Percentiles rank a stretch among this genome's conserved stretches.
These are phyloP conservation scores for Fusarium pseudoanthophilum DNA, from an alignment of 2,329 filamentous ascomycete species.

Conservation along the genomic window DNA sequence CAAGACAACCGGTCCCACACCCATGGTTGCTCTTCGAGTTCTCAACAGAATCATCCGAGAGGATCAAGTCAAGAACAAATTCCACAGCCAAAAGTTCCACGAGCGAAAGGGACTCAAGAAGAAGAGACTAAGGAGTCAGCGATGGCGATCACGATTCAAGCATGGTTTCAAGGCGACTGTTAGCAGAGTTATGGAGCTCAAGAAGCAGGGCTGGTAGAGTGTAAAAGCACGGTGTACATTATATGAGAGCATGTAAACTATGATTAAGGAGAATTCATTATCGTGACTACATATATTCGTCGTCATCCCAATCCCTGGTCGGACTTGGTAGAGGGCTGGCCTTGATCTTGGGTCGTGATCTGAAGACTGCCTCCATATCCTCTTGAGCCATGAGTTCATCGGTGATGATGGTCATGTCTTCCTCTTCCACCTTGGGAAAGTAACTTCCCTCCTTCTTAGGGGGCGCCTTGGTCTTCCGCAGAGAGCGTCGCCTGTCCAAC, in stretches of 20 bases:
- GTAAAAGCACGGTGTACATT: slow-evolving; percentile 41
- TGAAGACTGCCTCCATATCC: slow-evolving; percentile 86
- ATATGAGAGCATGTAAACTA: slow-evolving; percentile 43
- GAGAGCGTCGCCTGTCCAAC: slow-evolving; percentile 64
- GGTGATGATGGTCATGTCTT: slow-evolving; percentile 60
- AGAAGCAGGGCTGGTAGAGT: slow-evolving; percentile 79
- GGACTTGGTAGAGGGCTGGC: slow-evolving; percentile 74
- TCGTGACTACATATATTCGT: slow-evolving; percentile 42
- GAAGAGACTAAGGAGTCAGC: slow-evolving; percentile 76
- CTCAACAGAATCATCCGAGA: slow-evolving; percentile 52
- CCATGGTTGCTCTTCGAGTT: slow-evolving; percentile 56
- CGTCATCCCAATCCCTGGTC: slow-evolving; percentile 49
- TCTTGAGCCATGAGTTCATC: slow-evolving; percentile 77
- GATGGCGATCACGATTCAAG: slow-evolving; percentile 77
- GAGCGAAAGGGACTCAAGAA: slow-evolving; percentile 80
- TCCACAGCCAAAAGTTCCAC: slow-evolving; percentile 72
- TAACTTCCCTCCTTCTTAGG: slow-evolving; percentile 56
- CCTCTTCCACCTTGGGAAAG: slow-evolving; percentile 61
- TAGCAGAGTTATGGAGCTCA: slow-evolving; percentile 73
- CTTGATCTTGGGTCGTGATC: slow-evolving; percentile 82
- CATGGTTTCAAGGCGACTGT: slow-evolving; percentile 73
- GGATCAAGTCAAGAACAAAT: slow-evolving; percentile 70
- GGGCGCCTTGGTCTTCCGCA: slow-evolving; percentile 56
- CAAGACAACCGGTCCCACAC: slow-evolving; percentile 51
- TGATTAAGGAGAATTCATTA: slow-evolving; percentile 24